phyloP scores from a whole-genome alignment of 495 filamentous ascomycete species.

The Daldinia vernicosa region DNA sequence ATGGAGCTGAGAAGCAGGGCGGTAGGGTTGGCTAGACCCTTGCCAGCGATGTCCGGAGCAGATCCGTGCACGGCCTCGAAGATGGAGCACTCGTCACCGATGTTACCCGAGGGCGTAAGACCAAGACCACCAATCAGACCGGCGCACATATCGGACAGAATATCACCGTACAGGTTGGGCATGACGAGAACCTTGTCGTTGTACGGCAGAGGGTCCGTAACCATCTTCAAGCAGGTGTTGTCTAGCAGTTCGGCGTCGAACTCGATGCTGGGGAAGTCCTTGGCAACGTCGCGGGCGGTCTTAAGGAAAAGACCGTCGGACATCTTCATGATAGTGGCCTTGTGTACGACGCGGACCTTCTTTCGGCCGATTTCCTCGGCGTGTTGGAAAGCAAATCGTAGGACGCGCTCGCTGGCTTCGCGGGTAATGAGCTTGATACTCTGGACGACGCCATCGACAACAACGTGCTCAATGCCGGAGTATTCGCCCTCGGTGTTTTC shows the following conservation, averaged over 20 bases:
- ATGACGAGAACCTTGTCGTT: conserved; percentile 99
- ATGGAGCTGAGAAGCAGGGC: conserved; percentile 44
- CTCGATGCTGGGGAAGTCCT: conserved; percentile 93
- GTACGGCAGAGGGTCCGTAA: conserved; percentile 91
- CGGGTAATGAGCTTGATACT: conserved; percentile 98
- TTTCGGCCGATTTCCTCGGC: conserved; percentile 88
- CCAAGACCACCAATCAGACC: conserved; percentile 97
- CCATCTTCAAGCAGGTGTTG: conserved; percentile 98
- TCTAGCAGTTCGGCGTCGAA: conserved; percentile 97
- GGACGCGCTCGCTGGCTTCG: conserved; percentile 91
- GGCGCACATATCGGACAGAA: conserved; percentile 99
- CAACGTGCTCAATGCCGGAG: conserved; percentile 98
- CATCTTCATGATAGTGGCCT: conserved; percentile 99
- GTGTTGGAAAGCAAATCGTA: conserved; percentile 97
- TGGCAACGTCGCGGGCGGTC: conserved; percentile 80
- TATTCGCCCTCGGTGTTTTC: conserved; percentile 99
- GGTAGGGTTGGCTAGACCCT: conserved; percentile 54
- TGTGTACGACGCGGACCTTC: conserved; percentile 97
- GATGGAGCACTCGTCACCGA: conserved; percentile 98
- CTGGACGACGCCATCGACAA: conserved; percentile 97
- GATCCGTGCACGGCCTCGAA: conserved; percentile 99
- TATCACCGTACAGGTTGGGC: conserved; percentile 99
- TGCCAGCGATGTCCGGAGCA: conserved; percentile 96
- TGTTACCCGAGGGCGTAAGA: conserved; percentile 96
- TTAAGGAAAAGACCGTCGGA: conserved; percentile 96